Conservation (phyloP, 208 protist genomes). For the Leishmania tarentolae region DNA sequence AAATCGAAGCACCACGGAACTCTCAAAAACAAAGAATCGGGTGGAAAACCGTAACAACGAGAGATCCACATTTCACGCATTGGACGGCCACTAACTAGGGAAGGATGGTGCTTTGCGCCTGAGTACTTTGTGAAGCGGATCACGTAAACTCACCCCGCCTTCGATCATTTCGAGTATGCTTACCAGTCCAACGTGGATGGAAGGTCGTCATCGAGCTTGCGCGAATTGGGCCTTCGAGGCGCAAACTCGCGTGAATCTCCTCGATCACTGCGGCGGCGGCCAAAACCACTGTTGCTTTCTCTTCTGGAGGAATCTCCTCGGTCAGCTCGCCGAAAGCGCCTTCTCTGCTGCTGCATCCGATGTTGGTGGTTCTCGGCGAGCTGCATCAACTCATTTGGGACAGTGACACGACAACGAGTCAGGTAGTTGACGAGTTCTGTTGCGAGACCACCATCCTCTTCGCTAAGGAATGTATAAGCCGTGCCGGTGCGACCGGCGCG, state of each 20-base stretch:
- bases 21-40: neutral
- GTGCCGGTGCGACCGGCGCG: slow-evolving; percentile 86
- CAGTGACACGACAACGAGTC: slow-evolving; percentile 57
- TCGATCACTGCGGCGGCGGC: neutral
- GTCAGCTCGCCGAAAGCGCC: neutral
- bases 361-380: slow-evolving; percentile 43
- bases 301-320: slow-evolving; percentile 15
- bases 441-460: slow-evolving; percentile 54
- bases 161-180: neutral
- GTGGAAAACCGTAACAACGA: neutral
- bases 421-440: slow-evolving; percentile 76
- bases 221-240: neutral
- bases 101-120: neutral
- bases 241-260: neutral
- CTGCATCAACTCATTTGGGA: slow-evolving; percentile 49
- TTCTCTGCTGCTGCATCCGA: neutral
- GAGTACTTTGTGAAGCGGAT: neutral
- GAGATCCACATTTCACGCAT: neutral
- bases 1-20: neutral
- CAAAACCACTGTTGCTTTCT: neutral
- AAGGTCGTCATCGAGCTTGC: neutral
- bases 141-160: neutral
- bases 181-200: slow-evolving; percentile 7
- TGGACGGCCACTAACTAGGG: neutral
- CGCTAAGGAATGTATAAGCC: slow-evolving; percentile 86